These are phyloP conservation scores for Cladophialophora yegresii DNA, from an alignment of 2,329 filamentous ascomycete species.

Conservation along the genomic window DNA sequence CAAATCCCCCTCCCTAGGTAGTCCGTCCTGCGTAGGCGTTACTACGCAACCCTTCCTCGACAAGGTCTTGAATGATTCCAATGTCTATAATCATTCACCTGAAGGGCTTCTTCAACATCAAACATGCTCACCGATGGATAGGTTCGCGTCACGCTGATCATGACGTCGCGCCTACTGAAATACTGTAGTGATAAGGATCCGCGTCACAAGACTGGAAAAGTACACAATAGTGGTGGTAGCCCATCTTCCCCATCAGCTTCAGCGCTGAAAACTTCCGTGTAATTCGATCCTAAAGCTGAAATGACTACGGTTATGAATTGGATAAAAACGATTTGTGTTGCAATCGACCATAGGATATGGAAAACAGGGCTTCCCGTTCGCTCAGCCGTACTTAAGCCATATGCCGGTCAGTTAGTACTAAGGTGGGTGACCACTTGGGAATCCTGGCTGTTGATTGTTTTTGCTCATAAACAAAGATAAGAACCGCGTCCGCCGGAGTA, in stretches of 20 bases:
- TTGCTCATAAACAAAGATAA: background rate
- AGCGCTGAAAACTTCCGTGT: no score
- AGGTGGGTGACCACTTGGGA: background rate
- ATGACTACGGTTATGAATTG: background rate
- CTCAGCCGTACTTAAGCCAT: no score
- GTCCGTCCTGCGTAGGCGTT: no score
- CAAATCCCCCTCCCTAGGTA: no score
- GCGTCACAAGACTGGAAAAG: no score
- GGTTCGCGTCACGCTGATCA: background rate
- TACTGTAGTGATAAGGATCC: no score
- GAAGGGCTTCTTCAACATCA: background rate
- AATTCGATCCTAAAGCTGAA: no score
- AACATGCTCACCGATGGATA: background rate
- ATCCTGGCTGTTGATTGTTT: background rate
- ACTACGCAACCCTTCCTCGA: no score
- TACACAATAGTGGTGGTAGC: no score
- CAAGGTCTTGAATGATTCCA: no score
- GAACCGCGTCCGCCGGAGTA: background rate
- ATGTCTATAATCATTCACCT: background rate
- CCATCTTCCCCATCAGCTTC: no score
- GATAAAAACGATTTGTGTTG: background rate
- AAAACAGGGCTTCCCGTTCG: background rate
- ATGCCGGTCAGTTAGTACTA: background rate
- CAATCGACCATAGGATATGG: background rate
- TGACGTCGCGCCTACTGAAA: no score